Conservation (phyloP, 2,329 filamentous ascomycete species). For the Fusarium cyanostomum region DNA sequence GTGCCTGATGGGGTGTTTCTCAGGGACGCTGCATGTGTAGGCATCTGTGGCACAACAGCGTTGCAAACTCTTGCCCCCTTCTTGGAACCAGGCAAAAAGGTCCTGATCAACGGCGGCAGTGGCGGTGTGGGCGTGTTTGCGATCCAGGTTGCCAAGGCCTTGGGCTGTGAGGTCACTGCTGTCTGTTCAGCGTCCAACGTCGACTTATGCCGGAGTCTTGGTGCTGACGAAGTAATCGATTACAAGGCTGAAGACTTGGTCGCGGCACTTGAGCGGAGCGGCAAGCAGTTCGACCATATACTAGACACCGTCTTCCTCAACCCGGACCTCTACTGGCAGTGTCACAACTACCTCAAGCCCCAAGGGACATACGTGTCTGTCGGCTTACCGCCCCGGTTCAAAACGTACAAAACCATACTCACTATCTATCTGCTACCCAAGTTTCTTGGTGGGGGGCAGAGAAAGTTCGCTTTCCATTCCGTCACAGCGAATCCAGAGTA, state of each 20-base stretch:
- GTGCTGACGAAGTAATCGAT: constrained; percentile 17
- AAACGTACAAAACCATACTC: constrained; percentile 12
- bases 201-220: constrained; percentile 9
- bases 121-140: constrained; percentile 32
- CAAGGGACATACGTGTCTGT: constrained; percentile 21
- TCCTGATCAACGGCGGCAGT: constrained; percentile 29
- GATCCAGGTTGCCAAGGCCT: constrained; percentile 21
- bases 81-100: not conserved
- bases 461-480: constrained; percentile 27
- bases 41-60: constrained; percentile 24
- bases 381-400: constrained; percentile 2
- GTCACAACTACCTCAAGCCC: constrained; percentile 12
- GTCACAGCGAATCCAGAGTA: constrained; percentile 20
- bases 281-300: constrained; percentile 8
- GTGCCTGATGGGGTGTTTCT: constrained; percentile 12
- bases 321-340: constrained; percentile 27
- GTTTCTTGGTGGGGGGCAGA: constrained; percentile 24
- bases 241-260: constrained; percentile 8
- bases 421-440: constrained; percentile 21
- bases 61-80: constrained; percentile 9
- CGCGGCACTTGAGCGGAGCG: not conserved
- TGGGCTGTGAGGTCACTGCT: constrained; percentile 11
- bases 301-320: constrained; percentile 25
- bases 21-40: constrained; percentile 17
- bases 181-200: constrained; percentile 20